Conservation (phyloP, 140 eudicot genomes). For the Cichorium intybus region DNA sequence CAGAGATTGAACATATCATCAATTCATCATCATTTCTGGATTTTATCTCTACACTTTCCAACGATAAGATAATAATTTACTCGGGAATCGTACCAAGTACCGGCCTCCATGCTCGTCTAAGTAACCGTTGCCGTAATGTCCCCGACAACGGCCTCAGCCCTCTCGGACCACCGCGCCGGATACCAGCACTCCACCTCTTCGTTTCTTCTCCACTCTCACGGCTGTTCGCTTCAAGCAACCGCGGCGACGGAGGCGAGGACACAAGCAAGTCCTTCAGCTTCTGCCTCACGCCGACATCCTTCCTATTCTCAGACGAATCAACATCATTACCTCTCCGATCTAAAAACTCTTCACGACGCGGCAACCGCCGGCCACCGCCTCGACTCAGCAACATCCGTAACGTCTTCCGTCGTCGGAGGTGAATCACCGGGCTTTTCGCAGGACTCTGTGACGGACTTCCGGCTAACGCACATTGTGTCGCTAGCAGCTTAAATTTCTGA, state of each 20-base stretch:
- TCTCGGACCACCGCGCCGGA: slow-evolving; percentile 40
- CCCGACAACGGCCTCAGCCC: slow-evolving; percentile 63
- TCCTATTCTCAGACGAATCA: slow-evolving; percentile 41
- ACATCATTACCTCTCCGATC: slow-evolving; percentile 35
- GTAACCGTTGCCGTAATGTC: slow-evolving; percentile 66
- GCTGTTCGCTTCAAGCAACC: slow-evolving; percentile 22
- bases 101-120: slow-evolving; percentile 86
- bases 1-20: background rate
- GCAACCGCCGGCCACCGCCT: slow-evolving; percentile 28
- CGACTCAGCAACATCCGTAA: slow-evolving; percentile 74
- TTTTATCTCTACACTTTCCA: slow-evolving; percentile 20
- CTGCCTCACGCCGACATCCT: slow-evolving; percentile 33
- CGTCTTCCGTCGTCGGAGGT: slow-evolving; percentile 78
- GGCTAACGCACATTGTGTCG: slow-evolving; percentile 74
- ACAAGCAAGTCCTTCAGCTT: slow-evolving; percentile 81
- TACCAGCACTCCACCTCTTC: slow-evolving; percentile 30
- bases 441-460: slow-evolving; percentile 85
- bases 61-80: slow-evolving; percentile 12
- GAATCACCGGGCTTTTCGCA: slow-evolving; percentile 67
- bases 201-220: slow-evolving; percentile 21
- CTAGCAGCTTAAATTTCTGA: slow-evolving; percentile 80
- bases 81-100: slow-evolving; percentile 71
- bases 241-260: slow-evolving; percentile 54
- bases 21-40: slow-evolving; percentile 1
- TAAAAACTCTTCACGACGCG: slow-evolving; percentile 29